Evolutionary conservation across 441 rosid species (phyloP), one percentile per base, ranked within the genome.

Genomic region (Theobroma grandiflorum): DNA sequence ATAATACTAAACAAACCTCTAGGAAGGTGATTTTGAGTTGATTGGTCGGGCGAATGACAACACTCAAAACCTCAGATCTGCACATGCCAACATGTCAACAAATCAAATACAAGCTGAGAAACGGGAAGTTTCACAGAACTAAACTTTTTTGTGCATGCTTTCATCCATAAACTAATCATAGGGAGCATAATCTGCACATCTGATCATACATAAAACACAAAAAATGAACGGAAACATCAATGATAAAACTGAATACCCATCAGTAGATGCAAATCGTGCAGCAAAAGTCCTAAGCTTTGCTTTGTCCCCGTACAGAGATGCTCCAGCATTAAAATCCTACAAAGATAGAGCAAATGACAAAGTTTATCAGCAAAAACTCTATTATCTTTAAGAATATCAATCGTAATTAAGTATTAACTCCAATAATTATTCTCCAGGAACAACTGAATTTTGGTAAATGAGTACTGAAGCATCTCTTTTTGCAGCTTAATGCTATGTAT

Each of bases 1-100:
- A 57, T 31, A 5, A 74, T 4, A 38, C 52, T 10, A 20, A 66
- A 8, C 89, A 85, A 78, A 93, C 98, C 98, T 96, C 98, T 83
- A 96, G 89, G 87, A 94, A 94, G 78, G 99, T 94, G 86, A 96
- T 91, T 90, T 94, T 96, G 74, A 96, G 97, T 83, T 85, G 90
- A 89, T 92, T 94, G 73, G 98, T 84, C 11, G 98, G 91, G 50
- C 91, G 91, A 80, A 92, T 75, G 38, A 96, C 91, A 68, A 94
- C 99, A 66, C 95, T 93, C 38, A 96, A 57, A 64, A 90, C 94
- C 88, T 94, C 99, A 20, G 86, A 93, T 79, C 99, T 96, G 90
- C 81, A 79, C 11, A 59, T 49, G 75, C 71, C 70, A 75, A 77
- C 59, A n/a, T 33, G 53, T 65, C 26, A 78, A 26, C 45, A 42